These are phyloP conservation scores for Prunus yedoensis DNA, from an alignment of 331 rosid species.

Conservation along the genomic window DNA sequence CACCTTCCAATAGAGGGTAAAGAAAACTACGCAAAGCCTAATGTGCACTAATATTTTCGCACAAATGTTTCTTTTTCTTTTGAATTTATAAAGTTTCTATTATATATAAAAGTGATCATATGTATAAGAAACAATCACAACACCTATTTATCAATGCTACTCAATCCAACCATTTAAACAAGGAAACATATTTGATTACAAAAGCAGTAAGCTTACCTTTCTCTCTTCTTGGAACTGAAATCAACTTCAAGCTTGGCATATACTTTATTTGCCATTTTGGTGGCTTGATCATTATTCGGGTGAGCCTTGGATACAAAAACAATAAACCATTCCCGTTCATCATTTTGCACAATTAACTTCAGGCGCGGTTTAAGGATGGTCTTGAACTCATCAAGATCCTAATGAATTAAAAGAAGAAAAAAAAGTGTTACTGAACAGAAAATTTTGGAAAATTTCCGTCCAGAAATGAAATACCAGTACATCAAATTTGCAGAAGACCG, in stretches of 20 bases:
- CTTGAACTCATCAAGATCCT: slow-evolving; percentile 99
- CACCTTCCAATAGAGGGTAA: neutral
- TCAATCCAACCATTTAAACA: neutral
- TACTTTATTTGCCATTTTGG: slow-evolving; percentile 82
- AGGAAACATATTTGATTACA: neutral
- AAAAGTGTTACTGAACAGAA: slow-evolving; percentile 19
- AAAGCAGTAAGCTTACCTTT: slow-evolving; percentile 54
- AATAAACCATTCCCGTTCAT: slow-evolving; percentile 96
- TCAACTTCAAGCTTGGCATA: slow-evolving; percentile 93
- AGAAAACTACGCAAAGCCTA: neutral
- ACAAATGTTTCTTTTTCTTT: neutral
- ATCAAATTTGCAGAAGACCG: neutral
- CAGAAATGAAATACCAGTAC: neutral
- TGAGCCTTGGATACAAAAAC: slow-evolving; percentile 89
- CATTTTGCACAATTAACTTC: slow-evolving; percentile 95
- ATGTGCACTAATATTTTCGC: neutral
- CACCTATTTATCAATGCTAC: neutral
- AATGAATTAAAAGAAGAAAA: slow-evolving; percentile 16
- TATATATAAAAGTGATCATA: neutral
- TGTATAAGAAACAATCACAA: neutral
- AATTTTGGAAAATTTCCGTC: neutral
- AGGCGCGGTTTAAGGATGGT: slow-evolving; percentile 97
- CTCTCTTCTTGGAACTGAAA: slow-evolving; percentile 90
- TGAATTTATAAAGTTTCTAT: too few species aligned
- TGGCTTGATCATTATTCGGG: slow-evolving; percentile 86